Conservation (phyloP, 257 asterid genomes). For the Solanum rostratum region DNA sequence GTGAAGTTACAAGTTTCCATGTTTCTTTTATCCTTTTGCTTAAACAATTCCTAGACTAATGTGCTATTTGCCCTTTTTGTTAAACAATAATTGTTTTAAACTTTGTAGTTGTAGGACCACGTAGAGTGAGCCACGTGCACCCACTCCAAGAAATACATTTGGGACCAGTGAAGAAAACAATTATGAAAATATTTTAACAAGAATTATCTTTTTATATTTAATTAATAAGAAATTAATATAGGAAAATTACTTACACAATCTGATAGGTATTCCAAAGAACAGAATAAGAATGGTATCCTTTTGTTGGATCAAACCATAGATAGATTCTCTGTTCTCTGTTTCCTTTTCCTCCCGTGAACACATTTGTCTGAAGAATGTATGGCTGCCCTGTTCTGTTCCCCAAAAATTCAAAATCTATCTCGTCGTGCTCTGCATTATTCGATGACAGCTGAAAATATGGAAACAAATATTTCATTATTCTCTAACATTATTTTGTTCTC, state of each 20-base stretch:
- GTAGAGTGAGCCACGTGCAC: neutral
- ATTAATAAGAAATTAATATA: neutral
- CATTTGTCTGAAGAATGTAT: constrained; percentile 26
- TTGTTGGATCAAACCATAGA: constrained; percentile 33
- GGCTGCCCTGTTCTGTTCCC: constrained; percentile 38
- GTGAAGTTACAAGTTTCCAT: neutral
- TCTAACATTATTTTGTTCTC: neutral
- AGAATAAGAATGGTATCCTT: constrained; percentile 19
- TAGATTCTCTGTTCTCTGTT: constrained; percentile 25
- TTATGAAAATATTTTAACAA: neutral
- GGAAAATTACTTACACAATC: constrained; percentile 8
- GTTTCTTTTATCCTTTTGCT: neutral
- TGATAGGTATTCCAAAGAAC: constrained; percentile 18
- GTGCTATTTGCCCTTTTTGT: neutral
- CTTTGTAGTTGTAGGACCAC: neutral
- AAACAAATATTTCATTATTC: neutral
- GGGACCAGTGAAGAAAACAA: neutral
- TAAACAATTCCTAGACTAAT: neutral
- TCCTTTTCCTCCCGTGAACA: constrained; percentile 32
- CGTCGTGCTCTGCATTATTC: constrained; percentile 26
- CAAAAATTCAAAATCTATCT: constrained; percentile 34
- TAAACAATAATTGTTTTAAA: neutral
- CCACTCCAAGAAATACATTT: neutral
- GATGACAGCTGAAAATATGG: constrained; percentile 16
- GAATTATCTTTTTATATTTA: neutral